These are phyloP conservation scores for Paecilomyces sp. DNA, from an alignment of 2,329 filamentous ascomycete species.

Conservation along the genomic window DNA sequence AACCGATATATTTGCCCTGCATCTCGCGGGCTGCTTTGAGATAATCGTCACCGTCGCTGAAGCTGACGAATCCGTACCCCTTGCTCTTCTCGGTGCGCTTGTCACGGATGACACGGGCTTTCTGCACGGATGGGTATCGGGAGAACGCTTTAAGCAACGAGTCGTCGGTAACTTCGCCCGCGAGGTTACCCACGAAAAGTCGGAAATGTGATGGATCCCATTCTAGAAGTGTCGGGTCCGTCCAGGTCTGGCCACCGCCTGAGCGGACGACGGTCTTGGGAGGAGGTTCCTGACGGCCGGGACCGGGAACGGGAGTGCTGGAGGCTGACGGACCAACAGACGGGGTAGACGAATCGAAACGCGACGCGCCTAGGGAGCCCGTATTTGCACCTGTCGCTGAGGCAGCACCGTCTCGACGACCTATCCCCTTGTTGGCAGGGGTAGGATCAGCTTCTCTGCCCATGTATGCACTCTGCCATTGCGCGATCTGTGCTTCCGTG, in stretches of 20 bases:
- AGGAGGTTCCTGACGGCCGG: constrained; percentile 35
- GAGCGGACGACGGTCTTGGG: constrained; percentile 82
- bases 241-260: constrained; percentile 89
- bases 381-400: constrained; percentile 39
- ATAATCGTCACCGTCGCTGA: constrained; percentile 90
- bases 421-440: constrained; percentile 27
- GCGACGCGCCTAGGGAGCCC: constrained; percentile 29
- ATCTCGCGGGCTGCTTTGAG: constrained; percentile 96
- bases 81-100: constrained; percentile 95
- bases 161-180: constrained; percentile 95
- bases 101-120: constrained; percentile 88
- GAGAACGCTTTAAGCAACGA: constrained; percentile 90
- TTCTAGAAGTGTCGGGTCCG: constrained; percentile 78
- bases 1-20: constrained; percentile 98
- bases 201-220: constrained; percentile 95
- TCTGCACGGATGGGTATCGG: constrained; percentile 79
- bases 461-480: constrained; percentile 89
- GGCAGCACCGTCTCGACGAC: constrained; percentile 30
- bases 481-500: constrained; percentile 82
- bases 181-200: constrained; percentile 92
- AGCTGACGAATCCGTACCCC: constrained; percentile 94
- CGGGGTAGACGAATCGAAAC: constrained; percentile 11
- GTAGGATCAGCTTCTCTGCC: constrained; percentile 48
- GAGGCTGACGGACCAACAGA: constrained; percentile 20
- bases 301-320: constrained; percentile 38